Evolutionary conservation across 2,329 filamentous ascomycete genomes (phyloP).

Genomic region (Tolypocladium amazonense): DNA sequence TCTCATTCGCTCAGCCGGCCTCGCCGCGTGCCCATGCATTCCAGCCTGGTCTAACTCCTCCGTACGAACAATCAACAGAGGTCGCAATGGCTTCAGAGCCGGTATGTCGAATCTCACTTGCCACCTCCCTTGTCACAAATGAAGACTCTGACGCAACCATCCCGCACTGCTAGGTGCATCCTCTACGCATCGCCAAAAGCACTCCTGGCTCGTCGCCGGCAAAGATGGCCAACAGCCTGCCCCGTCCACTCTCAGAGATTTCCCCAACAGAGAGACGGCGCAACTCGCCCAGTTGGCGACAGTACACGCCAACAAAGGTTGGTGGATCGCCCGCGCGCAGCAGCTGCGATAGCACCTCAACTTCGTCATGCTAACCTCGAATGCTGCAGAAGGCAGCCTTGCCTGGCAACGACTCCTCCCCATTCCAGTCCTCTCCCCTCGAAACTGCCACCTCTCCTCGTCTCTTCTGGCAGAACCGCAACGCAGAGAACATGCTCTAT

Average conservation of each 20-base stretch:
- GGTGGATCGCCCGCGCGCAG: slow-evolving; percentile 6
- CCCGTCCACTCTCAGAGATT: slow-evolving; percentile 79
- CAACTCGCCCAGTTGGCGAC: slow-evolving; percentile 88
- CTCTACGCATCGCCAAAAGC: slow-evolving; percentile 69
- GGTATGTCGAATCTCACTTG: slow-evolving; percentile 19
- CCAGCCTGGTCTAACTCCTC: slow-evolving; percentile 10
- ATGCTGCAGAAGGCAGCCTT: slow-evolving; percentile 51
- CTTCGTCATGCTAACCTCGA: slow-evolving; percentile 16
- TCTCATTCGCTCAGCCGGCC: slow-evolving; percentile 10
- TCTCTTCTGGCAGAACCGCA: slow-evolving; percentile 80
- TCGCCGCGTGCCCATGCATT: slow-evolving; percentile 22
- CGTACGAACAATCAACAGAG: slow-evolving; percentile 10
- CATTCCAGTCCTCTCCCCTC: slow-evolving; percentile 76
- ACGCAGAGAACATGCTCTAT: slow-evolving; percentile 67
- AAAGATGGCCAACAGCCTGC: slow-evolving; percentile 50
- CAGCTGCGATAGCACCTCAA: not conserved
- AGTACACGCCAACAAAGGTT: slow-evolving; percentile 34
- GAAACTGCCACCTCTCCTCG: slow-evolving; percentile 62
- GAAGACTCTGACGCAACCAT: slow-evolving; percentile 2
- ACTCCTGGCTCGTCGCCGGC: slow-evolving; percentile 47
- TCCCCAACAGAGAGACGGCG: slow-evolving; percentile 74
- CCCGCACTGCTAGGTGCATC: slow-evolving; percentile 48
- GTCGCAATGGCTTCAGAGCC: slow-evolving; percentile 26
- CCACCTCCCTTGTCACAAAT: slow-evolving; percentile 2
- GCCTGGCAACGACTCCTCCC: slow-evolving; percentile 60